Percentiles rank a stretch among this genome's conserved stretches.
phyloP scores from a whole-genome alignment of 2,329 filamentous ascomycete species.

The Aspergillus amoenus region DNA sequence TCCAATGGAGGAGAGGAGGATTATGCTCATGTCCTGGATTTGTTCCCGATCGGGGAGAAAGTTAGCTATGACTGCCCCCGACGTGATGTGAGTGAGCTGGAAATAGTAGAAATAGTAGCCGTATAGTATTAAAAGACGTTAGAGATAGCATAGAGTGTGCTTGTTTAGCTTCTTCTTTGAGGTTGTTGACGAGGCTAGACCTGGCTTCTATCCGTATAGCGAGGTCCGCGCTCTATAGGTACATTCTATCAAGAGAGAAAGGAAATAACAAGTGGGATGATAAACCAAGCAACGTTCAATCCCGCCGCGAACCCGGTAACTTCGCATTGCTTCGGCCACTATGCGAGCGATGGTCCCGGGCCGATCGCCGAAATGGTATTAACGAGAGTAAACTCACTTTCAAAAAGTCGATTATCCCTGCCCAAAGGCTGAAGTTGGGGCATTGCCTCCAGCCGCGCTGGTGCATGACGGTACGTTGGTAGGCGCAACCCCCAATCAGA shows the following conservation, averaged over 20 bases:
- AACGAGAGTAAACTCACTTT: constrained; percentile 61
- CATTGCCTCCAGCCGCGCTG: constrained; percentile 93
- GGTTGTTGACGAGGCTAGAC: not conserved
- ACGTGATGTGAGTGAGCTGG: not conserved
- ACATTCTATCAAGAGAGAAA: constrained; percentile 2
- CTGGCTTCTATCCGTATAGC: not conserved
- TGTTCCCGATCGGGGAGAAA: not conserved
- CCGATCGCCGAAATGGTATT: constrained; percentile 34
- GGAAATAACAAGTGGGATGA: constrained; percentile 8
- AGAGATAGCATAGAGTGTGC: not conserved
- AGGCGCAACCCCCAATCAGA: constrained; percentile 87
- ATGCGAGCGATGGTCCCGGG: constrained; percentile 24
- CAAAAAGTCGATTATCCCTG: constrained; percentile 79
- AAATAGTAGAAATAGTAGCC: not conserved
- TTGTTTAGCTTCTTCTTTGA: not conserved
- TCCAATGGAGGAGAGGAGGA: constrained; percentile 46
- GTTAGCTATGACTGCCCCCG: constrained; percentile 10
- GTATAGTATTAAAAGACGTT: not conserved
- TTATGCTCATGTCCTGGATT: constrained; percentile 47
- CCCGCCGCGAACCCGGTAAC: constrained; percentile 35
- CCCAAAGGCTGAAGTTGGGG: constrained; percentile 92
- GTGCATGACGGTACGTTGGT: constrained; percentile 91
- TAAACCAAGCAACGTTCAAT: constrained; percentile 31
- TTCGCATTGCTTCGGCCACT: constrained; percentile 22
- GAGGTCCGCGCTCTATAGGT: not conserved